Conservation (phyloP, 2,329 filamentous ascomycete species). For the Hypoxylon sp. region DNA sequence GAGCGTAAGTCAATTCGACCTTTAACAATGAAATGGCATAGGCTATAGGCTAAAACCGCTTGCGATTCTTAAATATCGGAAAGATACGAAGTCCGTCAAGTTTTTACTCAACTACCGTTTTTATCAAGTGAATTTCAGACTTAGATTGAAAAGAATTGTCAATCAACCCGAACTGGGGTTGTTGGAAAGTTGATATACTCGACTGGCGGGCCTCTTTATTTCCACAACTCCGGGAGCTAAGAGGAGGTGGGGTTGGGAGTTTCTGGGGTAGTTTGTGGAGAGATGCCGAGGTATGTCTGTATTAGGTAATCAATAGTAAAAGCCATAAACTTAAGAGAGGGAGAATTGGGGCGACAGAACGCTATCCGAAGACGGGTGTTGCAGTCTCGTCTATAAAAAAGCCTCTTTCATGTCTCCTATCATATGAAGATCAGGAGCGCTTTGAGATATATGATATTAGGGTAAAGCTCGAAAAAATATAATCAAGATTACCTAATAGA, state of each 20-base stretch:
- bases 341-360: background rate
- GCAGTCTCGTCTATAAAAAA: background rate
- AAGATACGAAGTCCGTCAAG: background rate
- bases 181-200: background rate
- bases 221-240: slow-evolving; percentile 22
- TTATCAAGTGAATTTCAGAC: too few relatives aligned
- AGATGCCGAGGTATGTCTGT: slow-evolving; percentile 46
- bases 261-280: slow-evolving; percentile 39
- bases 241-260: slow-evolving; percentile 34
- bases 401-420: background rate
- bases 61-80: background rate
- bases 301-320: slow-evolving; percentile 13
- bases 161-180: background rate
- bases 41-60: background rate
- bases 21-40: background rate
- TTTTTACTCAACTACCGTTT: too few relatives aligned
- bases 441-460: background rate
- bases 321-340: background rate
- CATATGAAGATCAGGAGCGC: background rate
- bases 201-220: slow-evolving; percentile 5
- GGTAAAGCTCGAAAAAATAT: background rate
- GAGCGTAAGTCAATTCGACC: too few relatives aligned
- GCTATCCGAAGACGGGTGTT: background rate
- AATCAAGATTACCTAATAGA: too few relatives aligned
- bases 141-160: background rate